Conservation (phyloP, 208 protist genomes). For the Naegleria lovaniensis region DNA sequence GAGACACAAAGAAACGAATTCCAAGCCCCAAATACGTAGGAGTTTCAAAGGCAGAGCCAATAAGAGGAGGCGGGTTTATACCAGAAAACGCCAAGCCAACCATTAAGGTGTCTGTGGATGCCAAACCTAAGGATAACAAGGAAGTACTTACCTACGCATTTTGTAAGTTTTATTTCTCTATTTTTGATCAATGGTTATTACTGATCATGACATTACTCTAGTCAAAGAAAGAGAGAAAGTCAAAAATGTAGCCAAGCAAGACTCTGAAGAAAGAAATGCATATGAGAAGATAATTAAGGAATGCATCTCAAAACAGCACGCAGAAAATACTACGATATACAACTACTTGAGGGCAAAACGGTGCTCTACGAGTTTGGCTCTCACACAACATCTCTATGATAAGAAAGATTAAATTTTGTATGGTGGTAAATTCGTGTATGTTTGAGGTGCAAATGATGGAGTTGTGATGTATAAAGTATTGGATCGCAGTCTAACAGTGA, state of each 20-base stretch:
- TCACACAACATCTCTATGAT: not conserved
- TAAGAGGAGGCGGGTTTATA: not conserved
- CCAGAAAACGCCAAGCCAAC: not conserved
- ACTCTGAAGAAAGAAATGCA: not conserved
- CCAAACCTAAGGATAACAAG: not conserved
- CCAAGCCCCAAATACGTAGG: not conserved
- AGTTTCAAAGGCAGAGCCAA: not conserved
- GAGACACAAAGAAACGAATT: not conserved
- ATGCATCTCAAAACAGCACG: not conserved
- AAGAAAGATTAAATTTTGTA: constrained; percentile 1
- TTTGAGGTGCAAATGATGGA: not conserved
- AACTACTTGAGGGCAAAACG: not conserved
- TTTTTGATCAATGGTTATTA: not conserved
- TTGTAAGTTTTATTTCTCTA: not conserved
- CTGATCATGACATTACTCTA: not conserved
- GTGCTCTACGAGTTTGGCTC: not conserved
- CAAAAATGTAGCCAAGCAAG: not conserved
- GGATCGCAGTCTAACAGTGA: not conserved
- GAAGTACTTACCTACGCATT: not conserved
- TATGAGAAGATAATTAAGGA: not conserved
- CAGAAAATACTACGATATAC: not conserved
- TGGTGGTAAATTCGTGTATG: not conserved
- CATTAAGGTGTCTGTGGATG: not conserved
- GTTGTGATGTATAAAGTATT: not conserved
- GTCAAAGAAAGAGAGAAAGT: not conserved